Conservation (phyloP, 257 asterid species). For the Solanum gracilifrons region DNA sequence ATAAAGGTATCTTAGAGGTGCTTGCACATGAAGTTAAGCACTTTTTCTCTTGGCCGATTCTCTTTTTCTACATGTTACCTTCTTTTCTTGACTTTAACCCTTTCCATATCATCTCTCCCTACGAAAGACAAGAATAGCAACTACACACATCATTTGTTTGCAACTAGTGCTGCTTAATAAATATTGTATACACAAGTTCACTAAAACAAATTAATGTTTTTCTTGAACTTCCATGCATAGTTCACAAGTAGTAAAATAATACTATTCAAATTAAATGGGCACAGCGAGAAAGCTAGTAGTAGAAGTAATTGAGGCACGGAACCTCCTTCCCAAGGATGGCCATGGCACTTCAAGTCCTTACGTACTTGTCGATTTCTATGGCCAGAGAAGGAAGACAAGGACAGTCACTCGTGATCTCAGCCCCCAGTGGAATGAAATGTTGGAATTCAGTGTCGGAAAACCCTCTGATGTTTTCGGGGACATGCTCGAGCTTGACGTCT, state of each 20-base stretch:
- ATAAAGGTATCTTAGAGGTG: slow-evolving; percentile 11
- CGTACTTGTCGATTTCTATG: slow-evolving; percentile 60
- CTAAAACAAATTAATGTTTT: background rate
- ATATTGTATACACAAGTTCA: background rate
- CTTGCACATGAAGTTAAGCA: slow-evolving; percentile 59
- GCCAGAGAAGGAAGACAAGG: slow-evolving; percentile 70
- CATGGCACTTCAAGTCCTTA: slow-evolving; percentile 84
- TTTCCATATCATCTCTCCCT: background rate
- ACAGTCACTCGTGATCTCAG: slow-evolving; percentile 52
- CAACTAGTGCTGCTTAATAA: background rate
- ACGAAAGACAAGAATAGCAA: background rate
- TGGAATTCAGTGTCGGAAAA: slow-evolving; percentile 57
- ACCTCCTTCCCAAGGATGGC: slow-evolving; percentile 73
- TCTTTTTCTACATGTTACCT: background rate
- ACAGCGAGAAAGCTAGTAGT: slow-evolving; percentile 50
- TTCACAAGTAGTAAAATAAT: background rate
- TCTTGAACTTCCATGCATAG: background rate
- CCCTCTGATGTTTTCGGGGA: slow-evolving; percentile 65
- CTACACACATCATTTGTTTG: background rate
- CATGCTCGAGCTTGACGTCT: slow-evolving; percentile 54
- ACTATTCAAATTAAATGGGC: slow-evolving; percentile 26
- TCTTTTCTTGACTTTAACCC: slow-evolving; percentile 1
- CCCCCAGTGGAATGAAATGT: slow-evolving; percentile 59
- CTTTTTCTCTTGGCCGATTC: slow-evolving; percentile 12
- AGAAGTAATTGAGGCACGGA: slow-evolving; percentile 65